phyloP scores from a whole-genome alignment of 2,329 filamentous ascomycete species.

The Biscogniauxia sp. region DNA sequence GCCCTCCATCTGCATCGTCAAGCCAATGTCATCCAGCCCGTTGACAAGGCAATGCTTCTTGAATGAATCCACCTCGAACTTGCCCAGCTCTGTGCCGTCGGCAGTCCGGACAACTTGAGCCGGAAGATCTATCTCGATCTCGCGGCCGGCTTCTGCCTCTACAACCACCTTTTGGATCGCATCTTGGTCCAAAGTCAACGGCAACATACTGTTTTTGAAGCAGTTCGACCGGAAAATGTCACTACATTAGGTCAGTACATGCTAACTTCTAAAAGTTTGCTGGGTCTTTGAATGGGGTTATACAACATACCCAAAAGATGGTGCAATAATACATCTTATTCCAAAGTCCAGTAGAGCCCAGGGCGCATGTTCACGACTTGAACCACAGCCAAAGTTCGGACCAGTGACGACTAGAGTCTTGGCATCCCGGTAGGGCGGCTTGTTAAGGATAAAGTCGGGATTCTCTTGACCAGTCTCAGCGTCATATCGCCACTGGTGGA shows the following conservation, averaged over 20 bases:
- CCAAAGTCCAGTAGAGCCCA: slow-evolving; percentile 97
- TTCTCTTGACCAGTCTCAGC: slow-evolving; percentile 68
- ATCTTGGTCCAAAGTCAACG: slow-evolving; percentile 70
- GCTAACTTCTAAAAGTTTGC: background rate
- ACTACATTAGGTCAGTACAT: background rate
- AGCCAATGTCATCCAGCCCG: slow-evolving; percentile 90
- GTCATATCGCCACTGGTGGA: slow-evolving; percentile 79
- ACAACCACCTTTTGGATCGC: slow-evolving; percentile 68
- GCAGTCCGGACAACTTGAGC: slow-evolving; percentile 79
- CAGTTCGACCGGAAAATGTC: slow-evolving; percentile 99
- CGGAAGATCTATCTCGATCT: slow-evolving; percentile 86
- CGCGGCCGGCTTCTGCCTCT: slow-evolving; percentile 75
- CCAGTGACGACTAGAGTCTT: slow-evolving; percentile 93
- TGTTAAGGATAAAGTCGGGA: slow-evolving; percentile 82
- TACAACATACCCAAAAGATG: slow-evolving; percentile 51
- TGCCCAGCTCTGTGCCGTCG: slow-evolving; percentile 68
- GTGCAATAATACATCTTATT: slow-evolving; percentile 89
- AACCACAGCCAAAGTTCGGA: slow-evolving; percentile 92
- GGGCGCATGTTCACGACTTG: slow-evolving; percentile 89
- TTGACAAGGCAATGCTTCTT: slow-evolving; percentile 92
- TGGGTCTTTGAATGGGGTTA: background rate
- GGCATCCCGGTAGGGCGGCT: slow-evolving; percentile 76
- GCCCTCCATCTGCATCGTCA: slow-evolving; percentile 89
- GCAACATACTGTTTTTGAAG: slow-evolving; percentile 99
- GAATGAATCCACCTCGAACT: slow-evolving; percentile 89